These are phyloP conservation scores for Trypanosoma boissoni DNA, from an alignment of 208 protist species.

Conservation along the genomic window DNA sequence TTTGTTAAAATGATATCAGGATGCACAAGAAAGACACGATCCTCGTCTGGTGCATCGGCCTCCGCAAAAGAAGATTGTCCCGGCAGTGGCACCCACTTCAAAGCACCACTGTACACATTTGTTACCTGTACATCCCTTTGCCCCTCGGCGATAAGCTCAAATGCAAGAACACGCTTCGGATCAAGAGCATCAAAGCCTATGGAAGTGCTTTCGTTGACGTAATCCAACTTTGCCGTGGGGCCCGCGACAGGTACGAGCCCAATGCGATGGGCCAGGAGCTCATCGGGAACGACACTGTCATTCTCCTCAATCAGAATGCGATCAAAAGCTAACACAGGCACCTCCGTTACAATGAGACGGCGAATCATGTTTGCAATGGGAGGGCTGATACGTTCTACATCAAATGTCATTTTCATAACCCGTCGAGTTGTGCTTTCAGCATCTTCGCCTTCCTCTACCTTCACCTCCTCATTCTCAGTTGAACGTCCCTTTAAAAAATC, in stretches of 20 bases:
- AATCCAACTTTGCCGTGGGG: constrained; percentile 91
- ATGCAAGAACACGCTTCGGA: constrained; percentile 70
- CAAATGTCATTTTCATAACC: constrained; percentile 79
- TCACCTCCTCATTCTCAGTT: constrained; percentile 26
- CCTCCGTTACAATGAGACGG: constrained; percentile 96
- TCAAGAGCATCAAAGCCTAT: constrained; percentile 65
- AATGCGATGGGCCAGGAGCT: constrained; percentile 96
- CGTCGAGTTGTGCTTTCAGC: constrained; percentile 47
- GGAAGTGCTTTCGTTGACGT: constrained; percentile 59
- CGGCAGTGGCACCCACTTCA: constrained; percentile 93
- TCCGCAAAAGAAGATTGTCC: constrained; percentile 47
- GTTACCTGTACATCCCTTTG: constrained; percentile 56
- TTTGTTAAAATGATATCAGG: constrained; percentile 97
- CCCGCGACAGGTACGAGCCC: constrained; percentile 97
- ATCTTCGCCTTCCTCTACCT: constrained; percentile 1
- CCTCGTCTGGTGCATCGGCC: constrained; percentile 37
- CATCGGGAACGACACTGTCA: constrained; percentile 97
- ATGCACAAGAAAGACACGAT: constrained; percentile 92
- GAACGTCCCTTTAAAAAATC: constrained; percentile 31
- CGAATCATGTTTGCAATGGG: constrained; percentile 97
- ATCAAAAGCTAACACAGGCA: constrained; percentile 98
- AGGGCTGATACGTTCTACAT: constrained; percentile 72
- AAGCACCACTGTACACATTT: constrained; percentile 87
- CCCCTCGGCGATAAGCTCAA: constrained; percentile 76
- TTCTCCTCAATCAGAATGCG: constrained; percentile 97